Evolutionary conservation across 73 alveolate genomes (phyloP).

Genomic region (Paramecium caudatum): DNA sequence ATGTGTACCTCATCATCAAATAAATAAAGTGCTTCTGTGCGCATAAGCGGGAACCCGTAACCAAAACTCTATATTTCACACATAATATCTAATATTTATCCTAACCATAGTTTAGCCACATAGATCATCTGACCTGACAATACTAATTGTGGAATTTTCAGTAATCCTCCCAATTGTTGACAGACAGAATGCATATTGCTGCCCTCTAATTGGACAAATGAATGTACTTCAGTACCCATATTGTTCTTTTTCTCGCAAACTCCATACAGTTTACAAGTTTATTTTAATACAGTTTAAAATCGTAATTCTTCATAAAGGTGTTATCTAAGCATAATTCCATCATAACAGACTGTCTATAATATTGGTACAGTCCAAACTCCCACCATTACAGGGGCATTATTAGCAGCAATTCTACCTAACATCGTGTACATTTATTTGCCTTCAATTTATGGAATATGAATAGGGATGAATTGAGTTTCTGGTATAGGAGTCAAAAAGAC

Average conservation of each 20-base stretch:
- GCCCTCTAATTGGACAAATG: slow-evolving; percentile 30
- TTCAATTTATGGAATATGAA: slow-evolving; percentile 14
- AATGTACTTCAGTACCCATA: slow-evolving; percentile 61
- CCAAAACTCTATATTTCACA: slow-evolving; percentile 61
- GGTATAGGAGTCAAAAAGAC: slow-evolving; percentile 49
- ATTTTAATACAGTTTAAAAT: slow-evolving; percentile 31
- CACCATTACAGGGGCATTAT: slow-evolving; percentile 7
- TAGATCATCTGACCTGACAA: slow-evolving; percentile 47
- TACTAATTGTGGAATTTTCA: slow-evolving; percentile 52
- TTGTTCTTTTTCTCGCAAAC: slow-evolving; percentile 48
- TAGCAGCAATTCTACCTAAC: slow-evolving; percentile 44
- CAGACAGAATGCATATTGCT: not conserved
- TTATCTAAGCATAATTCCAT: slow-evolving; percentile 17
- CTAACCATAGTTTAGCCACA: slow-evolving; percentile 53
- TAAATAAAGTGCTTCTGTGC: slow-evolving; percentile 40
- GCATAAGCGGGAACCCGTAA: slow-evolving; percentile 23
- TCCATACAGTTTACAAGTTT: slow-evolving; percentile 22
- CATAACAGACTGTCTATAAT: slow-evolving; percentile 60
- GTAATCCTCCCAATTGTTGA: slow-evolving; percentile 36
- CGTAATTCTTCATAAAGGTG: slow-evolving; percentile 34
- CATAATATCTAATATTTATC: not conserved
- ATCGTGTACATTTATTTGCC: slow-evolving; percentile 44
- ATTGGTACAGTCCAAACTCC: slow-evolving; percentile 67
- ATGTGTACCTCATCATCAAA: slow-evolving; percentile 50
- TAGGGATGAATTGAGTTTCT: slow-evolving; percentile 41